A percentile compares a stretch with the other conserved stretches of the same genome.
These are phyloP conservation scores for Fomitopsis betulina DNA, from an alignment of 1,284 basidiomycete genomes.

Conservation along the genomic window DNA sequence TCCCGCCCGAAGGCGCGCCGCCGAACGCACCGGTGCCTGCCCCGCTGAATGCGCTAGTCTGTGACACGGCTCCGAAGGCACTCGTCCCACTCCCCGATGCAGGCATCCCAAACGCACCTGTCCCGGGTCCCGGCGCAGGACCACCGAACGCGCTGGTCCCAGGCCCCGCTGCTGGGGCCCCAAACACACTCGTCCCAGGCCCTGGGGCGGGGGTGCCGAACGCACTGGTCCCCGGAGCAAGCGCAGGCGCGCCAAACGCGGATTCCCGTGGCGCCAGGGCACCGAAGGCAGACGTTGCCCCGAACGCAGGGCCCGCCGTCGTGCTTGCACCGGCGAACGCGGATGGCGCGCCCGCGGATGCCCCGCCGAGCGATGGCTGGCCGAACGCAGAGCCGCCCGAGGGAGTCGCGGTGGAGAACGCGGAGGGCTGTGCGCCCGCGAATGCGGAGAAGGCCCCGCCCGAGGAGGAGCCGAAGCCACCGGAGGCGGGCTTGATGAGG, in stretches of 20 bases:
- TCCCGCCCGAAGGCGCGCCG: conserved; percentile 12
- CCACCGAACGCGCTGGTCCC: conserved; percentile 31
- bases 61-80: conserved; percentile 28
- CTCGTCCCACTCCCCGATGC: conserved; percentile 16
- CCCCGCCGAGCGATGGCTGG: conserved; percentile 19
- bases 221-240: not conserved
- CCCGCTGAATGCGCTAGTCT: conserved; percentile 29
- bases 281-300: conserved; percentile 27
- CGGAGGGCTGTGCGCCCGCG: conserved; percentile 24
- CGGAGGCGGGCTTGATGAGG: conserved; percentile 30
- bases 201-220: conserved; percentile 7
- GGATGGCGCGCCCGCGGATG: conserved; percentile 32
- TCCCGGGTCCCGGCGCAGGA: conserved; percentile 8
- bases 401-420: conserved; percentile 24
- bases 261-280: conserved; percentile 19
- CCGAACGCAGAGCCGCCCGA: conserved; percentile 23
- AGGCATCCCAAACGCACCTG: conserved; percentile 29
- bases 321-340: conserved; percentile 30
- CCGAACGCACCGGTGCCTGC: not conserved
- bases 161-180: conserved; percentile 1
- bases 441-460: conserved; percentile 24
- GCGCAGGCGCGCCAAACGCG: conserved; percentile 28
- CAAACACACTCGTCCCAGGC: conserved; percentile 25
- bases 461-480: conserved; percentile 26
- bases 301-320: conserved; percentile 14